Evolutionary conservation across 768 basidiomycete species (phyloP).

Genomic region (Strobilomyces confusus): DNA sequence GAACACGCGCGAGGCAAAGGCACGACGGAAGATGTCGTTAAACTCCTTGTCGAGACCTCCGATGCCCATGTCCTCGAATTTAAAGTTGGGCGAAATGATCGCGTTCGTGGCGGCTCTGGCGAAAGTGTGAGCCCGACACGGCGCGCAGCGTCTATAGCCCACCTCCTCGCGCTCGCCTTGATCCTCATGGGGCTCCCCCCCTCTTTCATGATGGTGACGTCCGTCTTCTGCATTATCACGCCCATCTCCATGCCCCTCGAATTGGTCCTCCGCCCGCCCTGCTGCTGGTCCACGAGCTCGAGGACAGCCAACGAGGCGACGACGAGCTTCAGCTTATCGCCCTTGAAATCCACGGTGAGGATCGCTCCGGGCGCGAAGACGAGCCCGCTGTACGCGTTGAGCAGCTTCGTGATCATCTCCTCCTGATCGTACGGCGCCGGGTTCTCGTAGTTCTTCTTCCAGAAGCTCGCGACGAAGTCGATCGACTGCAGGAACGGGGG

Average conservation of each 20-base stretch:
- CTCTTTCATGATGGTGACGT: constrained; percentile 85
- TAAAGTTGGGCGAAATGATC: constrained; percentile 96
- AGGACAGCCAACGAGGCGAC: constrained; percentile 58
- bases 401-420: constrained; percentile 73
- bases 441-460: constrained; percentile 49
- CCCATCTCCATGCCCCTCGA: constrained; percentile 47
- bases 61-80: constrained; percentile 99
- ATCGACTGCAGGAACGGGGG: constrained; percentile 70
- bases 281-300: constrained; percentile 62
- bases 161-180: constrained; percentile 91
- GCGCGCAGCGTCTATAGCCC: constrained; percentile 14
- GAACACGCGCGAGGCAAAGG: constrained; percentile 98
- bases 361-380: constrained; percentile 67
- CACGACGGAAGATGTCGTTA: constrained; percentile 93
- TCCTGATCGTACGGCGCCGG: constrained; percentile 80
- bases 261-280: constrained; percentile 36
- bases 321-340: constrained; percentile 70
- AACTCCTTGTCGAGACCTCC: constrained; percentile 96
- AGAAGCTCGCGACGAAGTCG: constrained; percentile 76
- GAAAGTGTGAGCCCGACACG: constrained; percentile 1
- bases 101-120: constrained; percentile 85
- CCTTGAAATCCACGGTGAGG: constrained; percentile 85
- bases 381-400: constrained; percentile 69
- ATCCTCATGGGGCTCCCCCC: constrained; percentile 79
- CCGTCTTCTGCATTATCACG: constrained; percentile 88